Percentiles rank a stretch among this genome's conserved stretches.
These are phyloP conservation scores for Starmerella bombicola DNA, from an alignment of 805 yeast genomes.

Conservation along the genomic window DNA sequence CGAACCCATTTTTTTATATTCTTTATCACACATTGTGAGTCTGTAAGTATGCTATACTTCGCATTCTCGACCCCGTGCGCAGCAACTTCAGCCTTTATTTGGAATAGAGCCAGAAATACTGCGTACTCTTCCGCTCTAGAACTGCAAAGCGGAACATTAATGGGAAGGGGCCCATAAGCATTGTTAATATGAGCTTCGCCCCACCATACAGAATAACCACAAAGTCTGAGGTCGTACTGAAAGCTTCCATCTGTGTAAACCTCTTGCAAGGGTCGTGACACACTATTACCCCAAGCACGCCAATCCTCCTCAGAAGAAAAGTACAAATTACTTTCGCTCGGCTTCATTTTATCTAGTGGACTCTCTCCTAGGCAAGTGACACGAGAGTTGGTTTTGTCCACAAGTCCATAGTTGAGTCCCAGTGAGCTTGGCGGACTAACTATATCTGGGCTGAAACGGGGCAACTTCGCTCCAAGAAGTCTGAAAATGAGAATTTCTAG, in stretches of 20 bases:
- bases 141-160: conserved; percentile 6
- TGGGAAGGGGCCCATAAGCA: conserved; percentile 10
- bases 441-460: conserved; percentile 1
- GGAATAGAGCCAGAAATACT: conserved; percentile 9
- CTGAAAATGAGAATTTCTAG: conserved; percentile 10
- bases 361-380: background rate
- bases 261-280: background rate
- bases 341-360: background rate
- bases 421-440: conserved; percentile 4
- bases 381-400: background rate
- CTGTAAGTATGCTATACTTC: conserved; percentile 3
- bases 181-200: conserved; percentile 1
- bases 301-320: background rate
- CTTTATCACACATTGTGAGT: conserved; percentile 6
- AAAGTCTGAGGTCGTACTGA: background rate
- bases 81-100: conserved; percentile 5
- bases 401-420: conserved; percentile 1
- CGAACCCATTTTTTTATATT: conserved; percentile 7
- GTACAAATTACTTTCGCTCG: background rate
- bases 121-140: conserved; percentile 16
- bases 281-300: background rate
- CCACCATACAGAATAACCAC: conserved; percentile 15
- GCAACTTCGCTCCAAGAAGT: conserved; percentile 6
- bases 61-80: too few relatives aligned
- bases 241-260: conserved; percentile 15